phyloP scores from a whole-genome alignment of 768 basidiomycete species.

The Leccinellum rugosiceps region DNA sequence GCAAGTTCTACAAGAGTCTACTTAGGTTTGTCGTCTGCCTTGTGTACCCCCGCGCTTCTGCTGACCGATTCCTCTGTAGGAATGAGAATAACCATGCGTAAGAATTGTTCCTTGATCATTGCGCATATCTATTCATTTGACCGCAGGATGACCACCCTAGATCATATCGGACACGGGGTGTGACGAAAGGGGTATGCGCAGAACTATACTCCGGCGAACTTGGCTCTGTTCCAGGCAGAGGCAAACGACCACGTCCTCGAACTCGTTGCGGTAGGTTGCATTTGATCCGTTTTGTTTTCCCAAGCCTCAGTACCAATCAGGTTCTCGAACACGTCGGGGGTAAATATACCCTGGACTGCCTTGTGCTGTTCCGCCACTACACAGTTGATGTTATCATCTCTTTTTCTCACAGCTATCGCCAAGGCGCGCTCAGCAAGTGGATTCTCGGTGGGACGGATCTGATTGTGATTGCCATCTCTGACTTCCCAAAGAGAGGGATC shows the following conservation, averaged over 20 bases:
- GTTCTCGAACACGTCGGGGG: constrained; percentile 57
- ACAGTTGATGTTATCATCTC: constrained; percentile 73
- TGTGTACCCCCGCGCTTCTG: constrained; percentile 8
- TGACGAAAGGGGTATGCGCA: constrained; percentile 75
- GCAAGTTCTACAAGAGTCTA: constrained; percentile 75
- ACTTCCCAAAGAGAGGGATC: constrained; percentile 77
- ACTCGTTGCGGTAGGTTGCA: constrained; percentile 54
- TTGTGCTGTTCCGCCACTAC: constrained; percentile 70
- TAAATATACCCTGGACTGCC: constrained; percentile 61
- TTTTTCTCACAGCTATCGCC: constrained; percentile 67
- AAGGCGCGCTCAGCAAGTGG: constrained; percentile 71
- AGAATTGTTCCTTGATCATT: constrained; percentile 26
- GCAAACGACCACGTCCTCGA: constrained; percentile 61
- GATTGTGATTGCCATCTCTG: constrained; percentile 68
- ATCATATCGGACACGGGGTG: constrained; percentile 63
- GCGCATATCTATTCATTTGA: constrained; percentile 41
- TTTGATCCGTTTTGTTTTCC: constrained; percentile 3
- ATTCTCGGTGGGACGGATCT: constrained; percentile 61
- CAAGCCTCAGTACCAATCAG: constrained; percentile 32
- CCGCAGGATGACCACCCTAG: constrained; percentile 75
- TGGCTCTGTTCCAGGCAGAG: constrained; percentile 68
- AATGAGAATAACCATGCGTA: constrained; percentile 85
- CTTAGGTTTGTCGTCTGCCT: constrained; percentile 55
- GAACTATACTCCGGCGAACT: constrained; percentile 64
- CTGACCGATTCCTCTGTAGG: constrained; percentile 37